A percentile compares a stretch with the other conserved stretches of the same genome.
Evolutionary conservation across 208 protist species (phyloP).

Genomic region (Trypanosoma melophagium): DNA sequence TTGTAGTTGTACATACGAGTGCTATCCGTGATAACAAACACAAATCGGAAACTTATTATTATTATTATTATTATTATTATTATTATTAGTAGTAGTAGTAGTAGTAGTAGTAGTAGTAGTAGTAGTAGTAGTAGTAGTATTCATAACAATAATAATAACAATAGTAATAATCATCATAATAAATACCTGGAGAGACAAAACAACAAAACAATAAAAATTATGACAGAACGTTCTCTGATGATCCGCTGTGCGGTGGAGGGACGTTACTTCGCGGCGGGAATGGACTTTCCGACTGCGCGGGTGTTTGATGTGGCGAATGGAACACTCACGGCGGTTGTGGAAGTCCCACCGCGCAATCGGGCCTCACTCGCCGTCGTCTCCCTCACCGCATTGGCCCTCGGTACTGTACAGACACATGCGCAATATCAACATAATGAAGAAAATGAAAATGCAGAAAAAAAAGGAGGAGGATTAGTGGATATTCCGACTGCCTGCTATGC

Average conservation of each 20-base stretch:
- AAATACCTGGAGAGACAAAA: conserved; percentile 12
- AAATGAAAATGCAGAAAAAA: conserved; percentile 16
- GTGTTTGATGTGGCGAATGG: conserved; percentile 77
- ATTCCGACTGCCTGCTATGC: conserved; percentile 35
- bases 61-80: too few species aligned
- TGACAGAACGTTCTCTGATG: conserved; percentile 77
- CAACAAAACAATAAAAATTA: conserved; percentile 15
- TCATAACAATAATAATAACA: neutral
- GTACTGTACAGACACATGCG: conserved; percentile 5
- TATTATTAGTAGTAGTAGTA: too few species aligned
- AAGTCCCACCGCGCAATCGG: conserved; percentile 44
- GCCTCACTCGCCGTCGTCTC: conserved; percentile 50
- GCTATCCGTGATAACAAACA: too few species aligned
- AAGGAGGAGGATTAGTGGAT: conserved; percentile 1
- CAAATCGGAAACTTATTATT: too few species aligned
- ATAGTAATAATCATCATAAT: conserved; percentile 26
- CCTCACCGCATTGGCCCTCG: conserved; percentile 64
- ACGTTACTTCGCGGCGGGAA: conserved; percentile 69
- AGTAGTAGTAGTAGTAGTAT: neutral
- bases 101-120: too few species aligned
- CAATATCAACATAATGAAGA: neutral
- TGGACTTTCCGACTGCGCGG: conserved; percentile 73
- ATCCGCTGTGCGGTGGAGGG: conserved; percentile 51
- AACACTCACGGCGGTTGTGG: conserved; percentile 46
- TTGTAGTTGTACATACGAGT: too few species aligned